phyloP scores from a whole-genome alignment of 257 asterid species.

The Fraxinus cuspidata region DNA sequence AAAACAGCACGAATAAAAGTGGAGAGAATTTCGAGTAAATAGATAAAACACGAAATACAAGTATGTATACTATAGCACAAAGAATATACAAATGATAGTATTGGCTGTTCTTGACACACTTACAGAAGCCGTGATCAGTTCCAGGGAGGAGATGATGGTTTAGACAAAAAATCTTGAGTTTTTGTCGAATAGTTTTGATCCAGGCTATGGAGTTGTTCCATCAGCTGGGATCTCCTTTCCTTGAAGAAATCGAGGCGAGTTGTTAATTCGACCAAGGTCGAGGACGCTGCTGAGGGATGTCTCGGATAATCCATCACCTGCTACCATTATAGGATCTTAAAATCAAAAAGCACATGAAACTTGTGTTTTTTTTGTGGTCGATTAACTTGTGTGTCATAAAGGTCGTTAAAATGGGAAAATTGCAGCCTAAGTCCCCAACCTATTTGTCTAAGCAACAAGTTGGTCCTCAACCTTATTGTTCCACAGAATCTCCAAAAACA shows the following conservation, averaged over 20 bases:
- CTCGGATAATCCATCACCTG: slow-evolving; percentile 65
- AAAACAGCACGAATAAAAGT: slow-evolving; percentile 21
- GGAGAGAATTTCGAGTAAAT: slow-evolving; percentile 16
- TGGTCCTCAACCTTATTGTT: background rate
- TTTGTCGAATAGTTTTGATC: slow-evolving; percentile 69
- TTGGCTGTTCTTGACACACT: slow-evolving; percentile 24
- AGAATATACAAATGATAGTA: slow-evolving; percentile 43
- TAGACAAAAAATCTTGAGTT: slow-evolving; percentile 63
- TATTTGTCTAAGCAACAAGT: background rate
- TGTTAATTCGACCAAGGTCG: slow-evolving; percentile 82
- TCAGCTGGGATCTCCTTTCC: slow-evolving; percentile 95
- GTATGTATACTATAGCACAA: slow-evolving; percentile 32
- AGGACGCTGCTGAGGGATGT: slow-evolving; percentile 62
- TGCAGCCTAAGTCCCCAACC: background rate
- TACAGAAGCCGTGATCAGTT: slow-evolving; percentile 39
- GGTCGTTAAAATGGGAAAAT: background rate
- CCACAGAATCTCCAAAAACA: background rate
- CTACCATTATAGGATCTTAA: slow-evolving; percentile 2
- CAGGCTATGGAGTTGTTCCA: slow-evolving; percentile 90
- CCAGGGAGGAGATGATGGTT: slow-evolving; percentile 87
- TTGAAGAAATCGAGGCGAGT: slow-evolving; percentile 91
- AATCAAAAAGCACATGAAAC: slow-evolving; percentile 8
- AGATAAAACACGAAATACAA: slow-evolving; percentile 23
- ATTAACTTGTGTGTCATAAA: background rate
- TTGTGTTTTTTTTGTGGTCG: background rate